phyloP scores from a whole-genome alignment of 2,329 filamentous ascomycete species.

The Ilyonectria mors-panacis region DNA sequence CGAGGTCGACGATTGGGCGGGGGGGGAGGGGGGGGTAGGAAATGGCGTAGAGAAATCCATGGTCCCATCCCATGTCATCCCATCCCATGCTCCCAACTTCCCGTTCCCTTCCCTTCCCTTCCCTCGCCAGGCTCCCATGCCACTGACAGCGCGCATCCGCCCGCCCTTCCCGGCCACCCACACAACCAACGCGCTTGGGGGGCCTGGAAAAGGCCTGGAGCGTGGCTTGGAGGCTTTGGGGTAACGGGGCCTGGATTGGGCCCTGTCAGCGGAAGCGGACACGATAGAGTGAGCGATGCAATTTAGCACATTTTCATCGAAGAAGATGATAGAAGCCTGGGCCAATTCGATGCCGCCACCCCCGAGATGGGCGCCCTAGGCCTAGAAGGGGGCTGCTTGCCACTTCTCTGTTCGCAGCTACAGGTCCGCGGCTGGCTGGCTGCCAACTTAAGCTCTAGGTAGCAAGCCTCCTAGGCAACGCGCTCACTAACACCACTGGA shows the following conservation, averaged over 20 bases:
- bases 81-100: slow-evolving; percentile 7
- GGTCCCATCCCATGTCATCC: slow-evolving; percentile 1
- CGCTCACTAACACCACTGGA: slow-evolving; percentile 19
- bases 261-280: slow-evolving; percentile 6
- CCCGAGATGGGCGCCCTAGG: slow-evolving; percentile 22
- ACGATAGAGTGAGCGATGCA: neutral
- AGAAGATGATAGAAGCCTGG: slow-evolving; percentile 12
- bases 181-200: neutral
- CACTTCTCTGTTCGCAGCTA: neutral
- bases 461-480: neutral
- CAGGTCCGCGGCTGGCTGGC: neutral
- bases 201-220: neutral
- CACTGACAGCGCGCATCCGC: slow-evolving; percentile 7
- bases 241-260: slow-evolving; percentile 1
- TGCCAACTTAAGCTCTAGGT: neutral
- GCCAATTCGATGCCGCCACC: slow-evolving; percentile 18
- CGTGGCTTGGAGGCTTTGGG: neutral
- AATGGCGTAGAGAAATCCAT: slow-evolving; percentile 6
- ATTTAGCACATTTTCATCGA: neutral
- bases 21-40: neutral
- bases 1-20: neutral
- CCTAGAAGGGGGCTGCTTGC: slow-evolving; percentile 19
- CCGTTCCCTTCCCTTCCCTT: slow-evolving; percentile 4
- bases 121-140: slow-evolving; percentile 1
- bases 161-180: neutral